A percentile compares a stretch with the other conserved stretches of the same genome.
These are phyloP conservation scores for Gilbertella persicaria DNA, from an alignment of 371 early-diverging fungal species.

Conservation along the genomic window DNA sequence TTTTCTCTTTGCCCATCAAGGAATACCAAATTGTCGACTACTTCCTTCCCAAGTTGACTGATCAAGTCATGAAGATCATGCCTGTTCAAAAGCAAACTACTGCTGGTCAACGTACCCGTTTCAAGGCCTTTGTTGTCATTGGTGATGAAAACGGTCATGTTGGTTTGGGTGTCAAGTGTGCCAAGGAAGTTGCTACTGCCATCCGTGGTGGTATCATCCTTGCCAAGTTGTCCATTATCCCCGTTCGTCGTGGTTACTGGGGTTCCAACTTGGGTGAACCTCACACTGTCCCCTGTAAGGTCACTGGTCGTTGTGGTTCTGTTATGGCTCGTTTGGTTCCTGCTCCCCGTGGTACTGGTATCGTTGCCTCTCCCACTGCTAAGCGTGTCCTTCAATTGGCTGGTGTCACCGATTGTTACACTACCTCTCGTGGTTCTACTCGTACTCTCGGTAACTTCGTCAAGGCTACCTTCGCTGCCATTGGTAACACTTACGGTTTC, in stretches of 20 bases:
- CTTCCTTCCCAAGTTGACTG: conserved; percentile 96
- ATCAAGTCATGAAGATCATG: conserved; percentile 99
- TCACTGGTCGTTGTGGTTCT: conserved; percentile 99
- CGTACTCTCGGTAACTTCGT: conserved; percentile 97
- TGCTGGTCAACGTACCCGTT: conserved; percentile 99
- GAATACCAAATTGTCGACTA: conserved; percentile 99
- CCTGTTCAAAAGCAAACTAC: conserved; percentile 99
- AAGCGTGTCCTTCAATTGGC: conserved; percentile 98
- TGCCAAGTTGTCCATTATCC: conserved; percentile 97
- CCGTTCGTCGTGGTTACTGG: conserved; percentile 99
- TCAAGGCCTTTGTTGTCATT: conserved; percentile 99
- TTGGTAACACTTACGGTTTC: conserved; percentile 97
- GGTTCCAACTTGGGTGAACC: conserved; percentile 94
- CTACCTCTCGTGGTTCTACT: conserved; percentile 91
- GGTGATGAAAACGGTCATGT: conserved; percentile 98
- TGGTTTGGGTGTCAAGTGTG: conserved; percentile 98
- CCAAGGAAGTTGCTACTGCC: conserved; percentile 98
- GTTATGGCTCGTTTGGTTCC: conserved; percentile 82
- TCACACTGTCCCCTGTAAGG: conserved; percentile 99
- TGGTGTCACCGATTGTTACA: conserved; percentile 98
- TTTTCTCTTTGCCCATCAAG: conserved; percentile 97
- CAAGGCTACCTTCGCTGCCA: conserved; percentile 98
- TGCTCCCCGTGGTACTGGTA: no score
- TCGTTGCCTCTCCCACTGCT: conserved; percentile 95
- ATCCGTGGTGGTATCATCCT: conserved; percentile 98